Conservation (phyloP, 1,139 yeast genomes). For the Blastobotrys arbuscula region DNA sequence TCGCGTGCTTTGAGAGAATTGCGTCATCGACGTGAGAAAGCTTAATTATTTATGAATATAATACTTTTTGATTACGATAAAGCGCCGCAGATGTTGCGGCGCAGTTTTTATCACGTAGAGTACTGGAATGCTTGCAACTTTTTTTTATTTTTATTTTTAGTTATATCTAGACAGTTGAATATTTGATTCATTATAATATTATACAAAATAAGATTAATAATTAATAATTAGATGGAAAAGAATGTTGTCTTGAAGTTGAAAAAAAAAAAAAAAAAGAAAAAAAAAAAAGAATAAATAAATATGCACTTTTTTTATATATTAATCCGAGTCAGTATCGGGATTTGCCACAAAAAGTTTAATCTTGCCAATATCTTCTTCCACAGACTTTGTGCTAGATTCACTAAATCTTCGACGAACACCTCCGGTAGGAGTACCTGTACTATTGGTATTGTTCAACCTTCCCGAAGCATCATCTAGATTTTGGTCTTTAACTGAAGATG, state of each 20-base stretch:
- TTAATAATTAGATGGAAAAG: no score
- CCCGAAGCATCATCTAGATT: not conserved
- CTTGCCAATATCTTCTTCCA: conserved; percentile 38
- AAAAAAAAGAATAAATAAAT: conserved; percentile 5
- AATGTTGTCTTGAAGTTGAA: no score
- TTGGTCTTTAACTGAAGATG: conserved; percentile 7
- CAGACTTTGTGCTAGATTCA: conserved; percentile 30
- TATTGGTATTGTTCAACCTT: not conserved
- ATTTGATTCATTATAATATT: not conserved
- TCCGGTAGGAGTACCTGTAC: not conserved
- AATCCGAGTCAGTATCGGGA: conserved; percentile 47
- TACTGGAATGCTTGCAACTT: not conserved
- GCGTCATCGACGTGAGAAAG: conserved; percentile 8
- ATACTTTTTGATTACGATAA: no score
- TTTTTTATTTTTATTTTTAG: not conserved
- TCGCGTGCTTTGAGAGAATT: conserved; percentile 48
- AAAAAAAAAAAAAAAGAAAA: conserved; percentile 1
- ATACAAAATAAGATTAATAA: not conserved
- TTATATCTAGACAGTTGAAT: not conserved
- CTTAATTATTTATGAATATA: not conserved
- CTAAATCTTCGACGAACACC: conserved; percentile 16
- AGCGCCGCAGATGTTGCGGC: no score
- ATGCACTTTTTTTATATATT: not conserved
- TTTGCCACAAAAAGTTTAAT: conserved; percentile 61
- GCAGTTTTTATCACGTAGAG: not conserved